phyloP scores from a whole-genome alignment of 2,329 filamentous ascomycete species.

The Colletotrichum cuscutae region DNA sequence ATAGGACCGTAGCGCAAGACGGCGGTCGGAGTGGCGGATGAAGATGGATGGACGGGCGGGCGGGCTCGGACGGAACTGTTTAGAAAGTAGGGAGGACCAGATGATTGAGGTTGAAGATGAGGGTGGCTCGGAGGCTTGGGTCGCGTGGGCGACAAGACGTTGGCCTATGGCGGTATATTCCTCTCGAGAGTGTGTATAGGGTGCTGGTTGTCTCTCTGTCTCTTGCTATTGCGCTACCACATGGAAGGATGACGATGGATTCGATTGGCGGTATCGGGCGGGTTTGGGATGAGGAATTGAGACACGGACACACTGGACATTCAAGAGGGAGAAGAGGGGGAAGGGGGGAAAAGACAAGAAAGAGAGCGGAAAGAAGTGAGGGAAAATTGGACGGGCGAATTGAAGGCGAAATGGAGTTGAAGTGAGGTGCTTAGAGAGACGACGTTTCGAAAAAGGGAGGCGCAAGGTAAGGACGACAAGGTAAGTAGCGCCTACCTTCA shows the following conservation, averaged over 20 bases:
- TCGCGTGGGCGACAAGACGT: slow-evolving; percentile 16
- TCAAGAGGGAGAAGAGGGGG: neutral
- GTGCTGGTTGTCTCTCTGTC: neutral
- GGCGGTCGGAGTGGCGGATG: slow-evolving; percentile 18
- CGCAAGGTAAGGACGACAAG: slow-evolving; percentile 7
- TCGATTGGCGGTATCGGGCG: slow-evolving; percentile 5
- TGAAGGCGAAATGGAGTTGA: slow-evolving; percentile 10
- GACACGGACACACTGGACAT: neutral
- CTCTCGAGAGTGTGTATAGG: too few species aligned
- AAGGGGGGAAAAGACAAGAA: neutral
- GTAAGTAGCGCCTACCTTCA: neutral
- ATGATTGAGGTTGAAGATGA: slow-evolving; percentile 20
- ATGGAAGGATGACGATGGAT: slow-evolving; percentile 14
- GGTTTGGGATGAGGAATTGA: neutral
- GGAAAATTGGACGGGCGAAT: slow-evolving; percentile 4
- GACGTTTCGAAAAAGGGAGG: slow-evolving; percentile 29
- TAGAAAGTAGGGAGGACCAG: slow-evolving; percentile 8
- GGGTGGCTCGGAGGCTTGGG: slow-evolving; percentile 19
- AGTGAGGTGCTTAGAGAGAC: slow-evolving; percentile 3
- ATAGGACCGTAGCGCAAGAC: slow-evolving; percentile 27
- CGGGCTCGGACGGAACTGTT: slow-evolving; percentile 21
- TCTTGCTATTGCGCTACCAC: slow-evolving; percentile 2
- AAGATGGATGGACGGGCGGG: slow-evolving; percentile 12
- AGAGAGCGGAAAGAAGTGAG: neutral
- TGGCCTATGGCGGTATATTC: neutral